Evolutionary conservation across 352 stramenopile species (phyloP), one percentile per base, ranked within the genome.

Genomic region (Globisporangium canariense): DNA sequence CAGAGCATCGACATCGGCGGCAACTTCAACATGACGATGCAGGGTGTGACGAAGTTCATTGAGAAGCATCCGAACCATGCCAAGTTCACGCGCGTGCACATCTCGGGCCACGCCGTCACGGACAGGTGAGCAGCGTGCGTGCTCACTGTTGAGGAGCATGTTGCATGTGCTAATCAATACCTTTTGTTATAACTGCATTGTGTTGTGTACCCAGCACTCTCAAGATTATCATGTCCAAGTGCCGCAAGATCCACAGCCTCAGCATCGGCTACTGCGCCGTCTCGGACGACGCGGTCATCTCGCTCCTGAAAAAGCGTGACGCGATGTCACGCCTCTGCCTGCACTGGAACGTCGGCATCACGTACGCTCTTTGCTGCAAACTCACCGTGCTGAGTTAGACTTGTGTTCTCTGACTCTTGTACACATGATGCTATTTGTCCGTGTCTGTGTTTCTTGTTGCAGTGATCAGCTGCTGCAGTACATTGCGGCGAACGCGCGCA

Each of bases 21-120:
- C 7, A 89, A 95, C 68, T 95, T 94, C 64, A 96, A 96, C 70
- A 96, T 96, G 88, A 95, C 87, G 34, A 79, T 96, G 62, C 51
- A 70, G 11, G 88, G 82, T 41, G 90, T 96, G 69, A 94, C 84
- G 10, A 92, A 91, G 70, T 76, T 96, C 32, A 91, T 96, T 63
- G 88, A 96, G 58, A 92, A 90, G 69, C 88, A 96, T 55, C 85
- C 83, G 50, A 96, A 96, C 60, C 88, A 94, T 67, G 91, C 88
- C 70, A 93, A 93, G 68, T 95, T 96, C 63, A 83, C 83, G 52
- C 85, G 84, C 54, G 74, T 96, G 16, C 86, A 96, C 64, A 80
- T 96, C 57, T 95, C 88, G 1, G 88, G 88, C 0, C 87, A 95
- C 59, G 67, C 81, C 0, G 78, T 87, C 60, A 96, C 85, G 16